These are phyloP conservation scores for Candida orba DNA, from an alignment of 805 yeast species.

Conservation along the genomic window DNA sequence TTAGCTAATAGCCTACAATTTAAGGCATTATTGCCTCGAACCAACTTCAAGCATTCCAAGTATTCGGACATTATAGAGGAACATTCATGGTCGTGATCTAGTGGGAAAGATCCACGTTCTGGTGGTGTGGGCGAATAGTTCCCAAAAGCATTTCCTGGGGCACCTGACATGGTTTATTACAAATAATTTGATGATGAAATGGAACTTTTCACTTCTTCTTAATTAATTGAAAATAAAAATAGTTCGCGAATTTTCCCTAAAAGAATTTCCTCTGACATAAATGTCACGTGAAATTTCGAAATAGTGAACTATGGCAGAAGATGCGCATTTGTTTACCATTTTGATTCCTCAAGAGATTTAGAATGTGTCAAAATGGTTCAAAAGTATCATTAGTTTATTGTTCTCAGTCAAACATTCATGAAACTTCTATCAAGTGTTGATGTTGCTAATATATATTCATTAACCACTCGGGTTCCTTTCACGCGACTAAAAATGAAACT, in stretches of 20 bases:
- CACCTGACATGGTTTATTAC: constrained; percentile 6
- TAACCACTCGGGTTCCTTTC: too few species aligned
- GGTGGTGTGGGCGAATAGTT: constrained; percentile 84
- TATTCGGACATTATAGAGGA: constrained; percentile 66
- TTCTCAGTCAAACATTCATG: too few species aligned
- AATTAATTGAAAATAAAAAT: too few species aligned
- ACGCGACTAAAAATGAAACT: too few species aligned
- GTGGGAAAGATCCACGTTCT: constrained; percentile 91
- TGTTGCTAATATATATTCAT: too few species aligned
- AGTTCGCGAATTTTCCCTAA: not conserved
- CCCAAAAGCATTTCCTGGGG: constrained; percentile 34
- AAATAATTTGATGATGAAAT: not conserved
- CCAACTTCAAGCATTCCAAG: constrained; percentile 68
- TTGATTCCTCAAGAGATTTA: not conserved
- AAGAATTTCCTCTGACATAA: not conserved
- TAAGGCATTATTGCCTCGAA: constrained; percentile 81
- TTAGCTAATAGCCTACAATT: constrained; percentile 84
- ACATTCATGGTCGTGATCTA: constrained; percentile 87
- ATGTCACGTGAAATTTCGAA: constrained; percentile 2
- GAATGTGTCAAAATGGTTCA: not conserved
- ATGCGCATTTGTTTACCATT: constrained; percentile 1
- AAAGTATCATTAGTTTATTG: too few species aligned
- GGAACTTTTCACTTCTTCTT: too few species aligned
- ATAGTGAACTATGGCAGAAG: constrained; percentile 1
- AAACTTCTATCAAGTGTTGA: too few species aligned